These are phyloP conservation scores for Pseudodiploospora longispora DNA, from an alignment of 2,329 filamentous ascomycete genomes.

Conservation along the genomic window DNA sequence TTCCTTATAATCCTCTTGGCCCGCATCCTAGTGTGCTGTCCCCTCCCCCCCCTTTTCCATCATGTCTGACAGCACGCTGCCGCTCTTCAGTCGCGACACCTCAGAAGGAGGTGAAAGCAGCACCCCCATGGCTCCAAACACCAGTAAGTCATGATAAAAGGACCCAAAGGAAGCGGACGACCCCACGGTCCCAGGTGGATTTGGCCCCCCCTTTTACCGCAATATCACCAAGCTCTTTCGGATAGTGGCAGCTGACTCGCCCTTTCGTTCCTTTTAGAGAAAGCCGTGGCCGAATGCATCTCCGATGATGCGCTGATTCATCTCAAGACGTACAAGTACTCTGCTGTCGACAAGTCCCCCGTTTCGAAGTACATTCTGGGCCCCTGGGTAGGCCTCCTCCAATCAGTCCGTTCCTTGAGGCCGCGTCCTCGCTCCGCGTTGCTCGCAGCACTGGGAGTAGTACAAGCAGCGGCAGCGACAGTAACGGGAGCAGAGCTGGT, in stretches of 20 bases:
- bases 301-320: conserved; percentile 87
- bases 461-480: no score
- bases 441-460: no score
- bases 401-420: neutral
- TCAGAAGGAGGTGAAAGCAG: conserved; percentile 17
- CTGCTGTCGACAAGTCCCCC: conserved; percentile 89
- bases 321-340: conserved; percentile 95
- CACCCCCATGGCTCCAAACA: conserved; percentile 23
- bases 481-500: no score
- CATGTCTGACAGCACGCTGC: conserved; percentile 24
- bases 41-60: conserved; percentile 10
- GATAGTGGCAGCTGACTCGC: conserved; percentile 3
- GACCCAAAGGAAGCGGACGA: neutral
- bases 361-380: conserved; percentile 89
- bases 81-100: conserved; percentile 21
- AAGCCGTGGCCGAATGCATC: conserved; percentile 62
- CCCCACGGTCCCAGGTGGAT: neutral
- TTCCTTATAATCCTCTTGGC: neutral
- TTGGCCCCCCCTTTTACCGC: neutral
- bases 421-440: neutral
- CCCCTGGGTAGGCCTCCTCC: conserved; percentile 67
- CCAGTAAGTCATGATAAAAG: conserved; percentile 17
- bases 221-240: neutral
- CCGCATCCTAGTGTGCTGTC: conserved; percentile 13
- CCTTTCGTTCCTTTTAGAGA: conserved; percentile 16